These are phyloP conservation scores for Chytriomyces confervae DNA, from an alignment of 192 early-diverging fungal genomes.

Conservation along the genomic window DNA sequence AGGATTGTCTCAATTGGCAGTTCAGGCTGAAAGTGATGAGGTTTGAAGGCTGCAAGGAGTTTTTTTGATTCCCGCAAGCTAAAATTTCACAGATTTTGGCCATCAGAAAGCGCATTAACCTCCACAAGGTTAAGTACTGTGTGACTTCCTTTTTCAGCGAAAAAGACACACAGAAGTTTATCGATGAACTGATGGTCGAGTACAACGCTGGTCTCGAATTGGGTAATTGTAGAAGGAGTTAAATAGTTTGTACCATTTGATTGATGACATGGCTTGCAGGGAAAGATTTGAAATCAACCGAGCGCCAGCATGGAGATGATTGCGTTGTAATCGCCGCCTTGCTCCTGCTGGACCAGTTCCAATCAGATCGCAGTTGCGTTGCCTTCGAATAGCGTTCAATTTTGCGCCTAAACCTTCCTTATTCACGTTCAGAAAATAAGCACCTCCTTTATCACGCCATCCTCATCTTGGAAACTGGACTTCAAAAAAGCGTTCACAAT, in stretches of 20 bases:
- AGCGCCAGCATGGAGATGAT: slow-evolving; percentile 82
- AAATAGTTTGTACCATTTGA: background rate
- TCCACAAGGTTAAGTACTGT: slow-evolving; percentile 21
- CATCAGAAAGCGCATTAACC: slow-evolving; percentile 30
- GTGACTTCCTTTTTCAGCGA: background rate
- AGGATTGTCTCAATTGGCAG: background rate
- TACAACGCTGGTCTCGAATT: slow-evolving; percentile 54
- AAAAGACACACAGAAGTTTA: slow-evolving; percentile 20
- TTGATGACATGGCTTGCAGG: slow-evolving; percentile 4
- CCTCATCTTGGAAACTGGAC: slow-evolving; percentile 75
- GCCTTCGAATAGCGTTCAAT: background rate
- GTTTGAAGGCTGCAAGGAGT: background rate
- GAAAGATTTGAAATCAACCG: slow-evolving; percentile 63
- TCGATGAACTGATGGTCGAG: slow-evolving; percentile 43
- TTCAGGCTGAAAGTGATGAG: background rate
- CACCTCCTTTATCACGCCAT: slow-evolving; percentile 47
- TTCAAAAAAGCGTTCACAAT: slow-evolving; percentile 76
- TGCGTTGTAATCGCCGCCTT: slow-evolving; percentile 71
- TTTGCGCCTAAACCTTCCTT: background rate
- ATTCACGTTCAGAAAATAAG: background rate
- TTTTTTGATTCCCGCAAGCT: background rate
- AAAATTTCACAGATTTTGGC: slow-evolving; percentile 34
- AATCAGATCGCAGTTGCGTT: slow-evolving; percentile 28
- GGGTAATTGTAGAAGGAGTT: slow-evolving; percentile 38
- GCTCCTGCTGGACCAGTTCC: slow-evolving; percentile 59